Base-by-base conservation (phyloP, 805 yeast genomes). In the Cyberlindnera nakhonratchasimensis region DNA sequence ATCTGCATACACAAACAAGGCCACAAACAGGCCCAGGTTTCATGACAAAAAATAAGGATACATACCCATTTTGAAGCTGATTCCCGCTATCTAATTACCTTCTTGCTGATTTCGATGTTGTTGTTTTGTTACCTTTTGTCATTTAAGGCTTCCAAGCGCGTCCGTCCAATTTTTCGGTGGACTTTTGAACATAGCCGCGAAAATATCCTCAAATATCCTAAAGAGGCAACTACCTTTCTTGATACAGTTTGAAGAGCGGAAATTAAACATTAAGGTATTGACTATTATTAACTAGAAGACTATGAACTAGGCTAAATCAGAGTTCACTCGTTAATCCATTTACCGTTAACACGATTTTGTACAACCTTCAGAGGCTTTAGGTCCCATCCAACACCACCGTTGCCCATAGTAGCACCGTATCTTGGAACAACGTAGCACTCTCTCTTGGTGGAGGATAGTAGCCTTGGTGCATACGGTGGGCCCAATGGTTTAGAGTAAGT, bases 311-410 rank as follows among this genome's bases (percentile, higher is more conserved):
- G n/a, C n/a, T 7, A 12, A 6, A 8, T 26, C 17, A 16, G 4
- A 21, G 18, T 5, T 46, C 57, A 63, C 26, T 57, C 64, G 35
- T 66, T 70, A 19, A 56, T 44, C 97, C 97, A 91, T 22, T 67
- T 69, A 0, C 95, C 93, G 26, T 72, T 64, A 6, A 69, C 61
- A 57, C 82, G 86, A 46, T 69, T 71, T 59, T 91, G 96, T 2
- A 69, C 68, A 2, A 89, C 93, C 59, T 87, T 82, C 21, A 82
- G 69, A 3, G 81, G 85, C 7, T 93, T 95, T 39, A 91, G 64
- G 54, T 91, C 96, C 95, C 96, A 91, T 8, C 96, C 96, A 21
- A 83, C 71, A 18, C 87, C 86, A 17, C 96, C 96, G 30, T 80
- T 73, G 10, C 95, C 95, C 32, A 82, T 70, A 6, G 80, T 73